Conservation (phyloP, 805 yeast species). For the Vanderwaltozyma tropicalis region DNA sequence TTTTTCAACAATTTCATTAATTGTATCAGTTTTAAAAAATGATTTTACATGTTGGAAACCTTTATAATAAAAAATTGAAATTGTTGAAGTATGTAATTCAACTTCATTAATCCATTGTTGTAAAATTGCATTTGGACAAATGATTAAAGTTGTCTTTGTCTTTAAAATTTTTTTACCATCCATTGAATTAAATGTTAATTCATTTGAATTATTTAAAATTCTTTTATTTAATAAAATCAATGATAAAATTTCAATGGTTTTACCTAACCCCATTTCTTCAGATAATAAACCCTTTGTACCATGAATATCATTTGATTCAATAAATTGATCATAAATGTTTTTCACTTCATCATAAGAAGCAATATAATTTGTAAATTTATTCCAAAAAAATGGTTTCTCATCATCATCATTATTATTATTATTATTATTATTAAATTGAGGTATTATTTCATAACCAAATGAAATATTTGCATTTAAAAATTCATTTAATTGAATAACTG, state of each 20-base stretch:
- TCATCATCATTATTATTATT: not conserved
- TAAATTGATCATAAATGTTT: slow-evolving; percentile 5
- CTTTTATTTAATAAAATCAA: slow-evolving; percentile 55
- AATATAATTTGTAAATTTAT: slow-evolving; percentile 26
- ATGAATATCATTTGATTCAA: not conserved
- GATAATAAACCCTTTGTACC: slow-evolving; percentile 54
- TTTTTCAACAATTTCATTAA: slow-evolving; percentile 36
- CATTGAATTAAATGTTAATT: slow-evolving; percentile 7
- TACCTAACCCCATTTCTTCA: slow-evolving; percentile 97
- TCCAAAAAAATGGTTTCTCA: slow-evolving; percentile 17
- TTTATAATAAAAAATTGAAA: slow-evolving; percentile 52
- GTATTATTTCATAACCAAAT: slow-evolving; percentile 22
- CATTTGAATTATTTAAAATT: slow-evolving; percentile 12
- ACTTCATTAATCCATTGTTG: slow-evolving; percentile 84
- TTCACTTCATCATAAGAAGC: slow-evolving; percentile 12
- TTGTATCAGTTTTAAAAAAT: slow-evolving; percentile 11
- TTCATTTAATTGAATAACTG: slow-evolving; percentile 4
- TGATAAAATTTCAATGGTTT: slow-evolving; percentile 76
- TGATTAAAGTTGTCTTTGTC: slow-evolving; percentile 65
- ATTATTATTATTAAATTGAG: not conserved
- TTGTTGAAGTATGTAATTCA: slow-evolving; percentile 30
- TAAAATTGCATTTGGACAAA: slow-evolving; percentile 77
- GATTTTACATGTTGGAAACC: slow-evolving; percentile 39
- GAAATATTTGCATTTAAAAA: slow-evolving; percentile 19
- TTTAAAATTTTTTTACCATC: slow-evolving; percentile 26